phyloP scores from a whole-genome alignment of 768 basidiomycete genomes.

The Stropharia rugosoannulata region DNA sequence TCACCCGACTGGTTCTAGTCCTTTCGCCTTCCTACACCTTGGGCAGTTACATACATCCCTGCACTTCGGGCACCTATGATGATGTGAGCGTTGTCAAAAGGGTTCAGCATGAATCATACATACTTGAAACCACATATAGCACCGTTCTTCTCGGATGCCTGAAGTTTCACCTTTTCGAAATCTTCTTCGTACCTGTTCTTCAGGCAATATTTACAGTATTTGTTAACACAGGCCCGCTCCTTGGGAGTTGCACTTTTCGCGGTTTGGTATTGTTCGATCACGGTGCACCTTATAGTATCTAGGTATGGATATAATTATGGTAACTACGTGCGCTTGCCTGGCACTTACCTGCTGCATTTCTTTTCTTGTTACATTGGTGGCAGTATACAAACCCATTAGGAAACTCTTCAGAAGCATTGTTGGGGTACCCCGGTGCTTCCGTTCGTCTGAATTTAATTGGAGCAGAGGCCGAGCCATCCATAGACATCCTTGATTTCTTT shows the following conservation, averaged over 20 bases:
- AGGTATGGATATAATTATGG: background rate
- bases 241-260: background rate
- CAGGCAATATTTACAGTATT: conserved; percentile 2
- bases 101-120: conserved; percentile 7
- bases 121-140: conserved; percentile 53
- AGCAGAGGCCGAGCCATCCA: conserved; percentile 11
- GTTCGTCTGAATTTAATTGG: conserved; percentile 18
- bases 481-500: conserved; percentile 32
- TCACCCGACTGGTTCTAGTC: conserved; percentile 60
- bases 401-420: conserved; percentile 28
- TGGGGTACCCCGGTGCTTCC: conserved; percentile 28
- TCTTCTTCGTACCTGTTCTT: conserved; percentile 5
- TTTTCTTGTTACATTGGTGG: conserved; percentile 71
- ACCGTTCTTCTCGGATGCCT: conserved; percentile 40
- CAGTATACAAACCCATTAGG: conserved; percentile 54
- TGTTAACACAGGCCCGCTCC: conserved; percentile 3
- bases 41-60: conserved; percentile 66
- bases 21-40: conserved; percentile 61
- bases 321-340: background rate
- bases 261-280: background rate
- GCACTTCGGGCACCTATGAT: conserved; percentile 67
- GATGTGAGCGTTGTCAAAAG: background rate
- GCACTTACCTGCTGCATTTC: conserved; percentile 46
- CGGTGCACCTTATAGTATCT: conserved; percentile 33
- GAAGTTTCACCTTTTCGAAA: conserved; percentile 52